These are phyloP conservation scores for Wakefieldia striispora DNA, from an alignment of 768 basidiomycete species.

Conservation along the genomic window DNA sequence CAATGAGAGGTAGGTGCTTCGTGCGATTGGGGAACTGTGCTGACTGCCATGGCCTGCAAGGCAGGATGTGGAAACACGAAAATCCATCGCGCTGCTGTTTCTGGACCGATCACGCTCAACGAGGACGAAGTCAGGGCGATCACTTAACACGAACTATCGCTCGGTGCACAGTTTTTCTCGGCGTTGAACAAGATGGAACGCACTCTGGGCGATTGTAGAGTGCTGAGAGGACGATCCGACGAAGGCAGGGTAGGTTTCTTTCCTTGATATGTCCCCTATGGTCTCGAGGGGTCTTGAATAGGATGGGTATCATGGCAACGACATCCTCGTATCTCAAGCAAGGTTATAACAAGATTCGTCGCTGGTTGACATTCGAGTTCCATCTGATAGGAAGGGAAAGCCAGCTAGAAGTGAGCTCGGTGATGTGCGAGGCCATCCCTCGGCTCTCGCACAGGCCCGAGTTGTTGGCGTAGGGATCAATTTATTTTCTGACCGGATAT, in stretches of 20 bases:
- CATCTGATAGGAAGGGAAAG: constrained; percentile 71
- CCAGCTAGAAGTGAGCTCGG: constrained; percentile 63
- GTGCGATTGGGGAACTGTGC: background rate
- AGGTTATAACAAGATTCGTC: constrained; percentile 84
- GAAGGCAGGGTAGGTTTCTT: constrained; percentile 59
- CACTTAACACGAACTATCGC: constrained; percentile 72
- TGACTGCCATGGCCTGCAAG: constrained; percentile 34
- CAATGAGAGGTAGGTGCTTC: constrained; percentile 58
- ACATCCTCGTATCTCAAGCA: constrained; percentile 83
- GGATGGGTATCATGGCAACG: constrained; percentile 84
- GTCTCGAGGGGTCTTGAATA: constrained; percentile 28
- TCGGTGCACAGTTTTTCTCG: constrained; percentile 72
- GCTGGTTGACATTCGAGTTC: constrained; percentile 86
- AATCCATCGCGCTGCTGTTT: constrained; percentile 76
- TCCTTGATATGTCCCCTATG: background rate
- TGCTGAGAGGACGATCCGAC: constrained; percentile 81
- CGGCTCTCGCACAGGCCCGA: constrained; percentile 78
- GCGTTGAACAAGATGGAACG: constrained; percentile 84
- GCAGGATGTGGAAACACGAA: constrained; percentile 65
- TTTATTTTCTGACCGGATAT: background rate
- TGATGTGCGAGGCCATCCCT: constrained; percentile 69
- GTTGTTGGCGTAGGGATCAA: constrained; percentile 46
- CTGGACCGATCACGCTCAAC: constrained; percentile 72
- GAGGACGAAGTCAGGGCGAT: constrained; percentile 72
- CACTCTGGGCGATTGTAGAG: constrained; percentile 81